Percentiles rank a stretch among this genome's conserved stretches.
Conservation (phyloP, 202 grass and related monocot genomes). For the Panicum virgatum region DNA sequence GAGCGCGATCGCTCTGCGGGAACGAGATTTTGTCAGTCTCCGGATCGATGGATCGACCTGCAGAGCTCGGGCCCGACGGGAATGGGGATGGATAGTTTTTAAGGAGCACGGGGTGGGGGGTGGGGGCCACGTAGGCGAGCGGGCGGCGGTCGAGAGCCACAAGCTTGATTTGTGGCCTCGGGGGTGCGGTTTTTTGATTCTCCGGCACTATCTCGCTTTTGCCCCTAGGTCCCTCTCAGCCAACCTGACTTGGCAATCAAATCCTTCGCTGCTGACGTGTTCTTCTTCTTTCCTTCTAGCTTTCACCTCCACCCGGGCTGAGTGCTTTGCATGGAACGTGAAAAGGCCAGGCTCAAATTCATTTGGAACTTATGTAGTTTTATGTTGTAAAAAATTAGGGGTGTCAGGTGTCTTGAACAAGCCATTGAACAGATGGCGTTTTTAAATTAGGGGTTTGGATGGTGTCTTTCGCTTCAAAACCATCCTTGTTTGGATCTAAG, state of each 20-base stretch:
- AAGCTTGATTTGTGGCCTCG: conserved; percentile 82
- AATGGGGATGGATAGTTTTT: conserved; percentile 54
- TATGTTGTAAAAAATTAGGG: background rate
- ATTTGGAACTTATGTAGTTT: background rate
- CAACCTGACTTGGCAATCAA: conserved; percentile 40
- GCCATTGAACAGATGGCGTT: background rate
- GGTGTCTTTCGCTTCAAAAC: too few relatives aligned
- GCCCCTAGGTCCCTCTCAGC: conserved; percentile 32
- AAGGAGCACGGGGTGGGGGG: conserved; percentile 14
- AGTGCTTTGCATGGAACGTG: background rate
- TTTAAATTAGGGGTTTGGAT: background rate
- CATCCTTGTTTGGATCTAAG: too few relatives aligned
- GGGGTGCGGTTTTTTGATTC: conserved; percentile 75
- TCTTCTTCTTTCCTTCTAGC: background rate
- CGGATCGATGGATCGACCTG: conserved; percentile 9
- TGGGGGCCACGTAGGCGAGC: conserved; percentile 47
- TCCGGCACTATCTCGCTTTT: conserved; percentile 45
- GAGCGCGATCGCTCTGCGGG: background rate
- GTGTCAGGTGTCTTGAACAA: background rate
- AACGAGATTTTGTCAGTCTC: background rate
- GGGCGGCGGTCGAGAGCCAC: conserved; percentile 68
- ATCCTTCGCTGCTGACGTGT: conserved; percentile 31
- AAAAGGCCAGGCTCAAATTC: background rate
- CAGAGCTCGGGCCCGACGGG: conserved; percentile 1
- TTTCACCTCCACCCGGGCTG: background rate